Evolutionary conservation across 2,329 filamentous ascomycete genomes (phyloP).

Genomic region (Paradendryphiella salina): DNA sequence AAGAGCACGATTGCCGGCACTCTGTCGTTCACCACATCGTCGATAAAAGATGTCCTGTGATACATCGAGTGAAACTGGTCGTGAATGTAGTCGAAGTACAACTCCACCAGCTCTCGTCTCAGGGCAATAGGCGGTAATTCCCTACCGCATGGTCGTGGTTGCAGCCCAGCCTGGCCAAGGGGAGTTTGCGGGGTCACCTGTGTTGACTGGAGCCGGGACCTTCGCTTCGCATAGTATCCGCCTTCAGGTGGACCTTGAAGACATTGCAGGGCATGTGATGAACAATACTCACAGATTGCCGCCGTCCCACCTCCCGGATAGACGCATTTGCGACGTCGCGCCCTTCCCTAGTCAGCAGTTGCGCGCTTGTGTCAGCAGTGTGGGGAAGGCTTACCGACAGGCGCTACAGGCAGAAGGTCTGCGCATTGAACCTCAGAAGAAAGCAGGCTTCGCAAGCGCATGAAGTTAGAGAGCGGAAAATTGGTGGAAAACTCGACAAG

Average conservation of each 20-base stretch:
- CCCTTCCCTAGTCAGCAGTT: conserved; percentile 16
- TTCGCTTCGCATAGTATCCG: conserved; percentile 31
- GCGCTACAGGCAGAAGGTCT: conserved; percentile 29
- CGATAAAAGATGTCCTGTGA: conserved; percentile 25
- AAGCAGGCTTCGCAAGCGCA: conserved; percentile 12
- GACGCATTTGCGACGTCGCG: conserved; percentile 30
- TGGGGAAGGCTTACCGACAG: conserved; percentile 25
- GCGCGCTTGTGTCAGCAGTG: not conserved
- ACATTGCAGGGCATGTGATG: conserved; percentile 24
- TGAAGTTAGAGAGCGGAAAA: conserved; percentile 23
- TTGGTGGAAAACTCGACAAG: conserved; percentile 3
- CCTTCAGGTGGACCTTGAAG: conserved; percentile 29
- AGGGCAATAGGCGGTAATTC: conserved; percentile 21
- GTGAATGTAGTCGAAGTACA: conserved; percentile 35
- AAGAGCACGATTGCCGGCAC: conserved; percentile 24
- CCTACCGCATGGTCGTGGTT: conserved; percentile 8
- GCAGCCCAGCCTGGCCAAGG: conserved; percentile 3
- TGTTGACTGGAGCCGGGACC: conserved; percentile 19
- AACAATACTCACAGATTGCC: conserved; percentile 26
- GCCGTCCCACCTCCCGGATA: conserved; percentile 19
- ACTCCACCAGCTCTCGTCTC: conserved; percentile 20
- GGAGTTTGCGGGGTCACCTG: conserved; percentile 6
- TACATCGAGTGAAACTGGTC: conserved; percentile 34
- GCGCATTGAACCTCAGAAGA: conserved; percentile 21
- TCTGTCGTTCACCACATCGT: conserved; percentile 20